Percentiles rank a stretch among this genome's conserved stretches.
These are phyloP conservation scores for Eucalyptus curtisii DNA, from an alignment of 345 rosid species.

Conservation along the genomic window DNA sequence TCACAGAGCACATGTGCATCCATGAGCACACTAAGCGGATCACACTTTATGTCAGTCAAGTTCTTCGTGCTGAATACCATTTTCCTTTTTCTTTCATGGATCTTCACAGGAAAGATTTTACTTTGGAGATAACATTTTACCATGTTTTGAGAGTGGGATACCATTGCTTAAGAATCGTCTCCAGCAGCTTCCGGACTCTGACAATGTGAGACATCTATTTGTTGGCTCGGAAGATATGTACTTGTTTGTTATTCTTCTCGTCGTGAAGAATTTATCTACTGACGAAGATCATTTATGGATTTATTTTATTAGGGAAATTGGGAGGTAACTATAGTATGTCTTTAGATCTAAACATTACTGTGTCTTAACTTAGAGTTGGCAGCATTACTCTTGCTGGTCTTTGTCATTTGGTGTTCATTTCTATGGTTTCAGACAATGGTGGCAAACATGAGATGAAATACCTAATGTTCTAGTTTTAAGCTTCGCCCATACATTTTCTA, in stretches of 20 bases:
- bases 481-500: not conserved
- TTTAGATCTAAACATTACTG: not conserved
- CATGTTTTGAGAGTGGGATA: slow-evolving; percentile 93
- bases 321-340: not conserved
- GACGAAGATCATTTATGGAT: not conserved
- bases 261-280: not conserved
- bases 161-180: slow-evolving; percentile 85
- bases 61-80: not conserved
- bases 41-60: not conserved
- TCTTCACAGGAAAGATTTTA: slow-evolving; percentile 80
- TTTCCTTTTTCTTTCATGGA: not conserved
- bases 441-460: not conserved
- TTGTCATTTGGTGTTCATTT: not conserved
- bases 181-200: slow-evolving; percentile 81
- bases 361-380: not conserved
- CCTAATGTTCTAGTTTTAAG: not conserved
- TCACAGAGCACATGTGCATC: not conserved
- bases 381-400: not conserved
- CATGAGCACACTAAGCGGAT: not conserved
- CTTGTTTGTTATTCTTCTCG: not conserved
- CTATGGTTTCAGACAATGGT: not conserved
- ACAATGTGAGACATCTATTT: slow-evolving; percentile 41
- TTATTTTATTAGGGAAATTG: not conserved
- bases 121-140: slow-evolving; percentile 87
- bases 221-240: not conserved